phyloP scores from a whole-genome alignment of 805 yeast genomes.

The Metschnikowia kofuensis region DNA sequence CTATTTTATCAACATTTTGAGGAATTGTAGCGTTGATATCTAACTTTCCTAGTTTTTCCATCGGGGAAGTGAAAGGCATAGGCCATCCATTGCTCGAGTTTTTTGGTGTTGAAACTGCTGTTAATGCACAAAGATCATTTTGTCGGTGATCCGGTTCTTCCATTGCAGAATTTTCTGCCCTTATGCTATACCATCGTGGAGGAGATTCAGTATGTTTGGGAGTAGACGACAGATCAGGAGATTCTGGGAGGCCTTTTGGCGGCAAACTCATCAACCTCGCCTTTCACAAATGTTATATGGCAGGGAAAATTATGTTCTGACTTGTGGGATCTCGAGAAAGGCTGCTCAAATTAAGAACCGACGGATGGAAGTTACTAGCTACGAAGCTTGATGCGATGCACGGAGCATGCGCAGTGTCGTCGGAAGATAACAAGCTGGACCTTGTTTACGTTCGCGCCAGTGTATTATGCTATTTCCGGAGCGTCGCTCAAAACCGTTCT shows the following conservation, averaged over 20 bases:
- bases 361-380: no score
- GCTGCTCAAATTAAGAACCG: no score
- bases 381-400: no score
- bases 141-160: conserved; percentile 1
- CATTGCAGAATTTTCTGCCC: background rate
- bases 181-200: conserved; percentile 1
- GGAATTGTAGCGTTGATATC: conserved; percentile 17
- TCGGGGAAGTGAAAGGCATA: conserved; percentile 30
- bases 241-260: background rate
- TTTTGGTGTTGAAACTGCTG: conserved; percentile 25
- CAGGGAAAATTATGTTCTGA: no score
- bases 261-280: background rate
- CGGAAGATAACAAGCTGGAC: no score
- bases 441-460: no score
- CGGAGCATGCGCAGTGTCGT: no score
- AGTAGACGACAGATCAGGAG: conserved; percentile 5
- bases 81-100: conserved; percentile 14
- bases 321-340: no score
- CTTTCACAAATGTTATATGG: background rate
- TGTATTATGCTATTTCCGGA: no score
- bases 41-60: conserved; percentile 32
- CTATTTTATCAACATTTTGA: background rate
- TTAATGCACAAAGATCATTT: conserved; percentile 1
- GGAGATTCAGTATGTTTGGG: background rate
- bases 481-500: no score